A percentile compares a stretch with the other conserved stretches of the same genome.
Conservation (phyloP, 164 flowering plant genomes). For the Cinnamomum micranthum region DNA sequence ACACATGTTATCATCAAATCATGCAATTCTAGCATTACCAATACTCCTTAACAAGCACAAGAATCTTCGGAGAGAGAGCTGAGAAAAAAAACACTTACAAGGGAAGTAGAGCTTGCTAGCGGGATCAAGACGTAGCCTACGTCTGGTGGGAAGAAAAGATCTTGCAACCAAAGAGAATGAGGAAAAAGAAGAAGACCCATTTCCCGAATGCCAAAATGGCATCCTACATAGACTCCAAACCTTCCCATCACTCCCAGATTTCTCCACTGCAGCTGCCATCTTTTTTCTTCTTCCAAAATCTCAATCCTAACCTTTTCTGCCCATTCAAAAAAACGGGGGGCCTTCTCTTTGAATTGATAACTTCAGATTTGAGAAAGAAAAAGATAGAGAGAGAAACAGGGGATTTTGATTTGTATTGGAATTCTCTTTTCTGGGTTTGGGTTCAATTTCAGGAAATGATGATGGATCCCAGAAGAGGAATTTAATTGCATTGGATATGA, state of each 20-base stretch:
- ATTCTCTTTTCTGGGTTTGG: not conserved
- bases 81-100: constrained; percentile 5
- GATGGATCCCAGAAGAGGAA: constrained; percentile 10
- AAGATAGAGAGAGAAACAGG: not conserved
- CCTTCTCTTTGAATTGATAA: too few relatives aligned
- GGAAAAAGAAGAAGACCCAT: constrained; percentile 1
- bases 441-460: too few relatives aligned
- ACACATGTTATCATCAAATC: too few relatives aligned
- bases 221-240: constrained; percentile 60
- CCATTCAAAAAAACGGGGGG: not conserved
- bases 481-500: constrained; percentile 5
- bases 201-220: constrained; percentile 28
- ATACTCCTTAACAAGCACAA: not conserved
- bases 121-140: constrained; percentile 86
- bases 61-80: not conserved
- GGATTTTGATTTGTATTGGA: not conserved
- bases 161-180: constrained; percentile 72
- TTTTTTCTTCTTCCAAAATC: not conserved
- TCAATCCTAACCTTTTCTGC: not conserved
- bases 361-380: too few relatives aligned
- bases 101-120: constrained; percentile 80
- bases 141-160: constrained; percentile 68
- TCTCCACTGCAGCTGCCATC: constrained; percentile 52
- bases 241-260: constrained; percentile 37
- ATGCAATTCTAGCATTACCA: too few relatives aligned